Evolutionary conservation across 495 filamentous ascomycete genomes (phyloP).

Genomic region (Penicillium salamii): DNA sequence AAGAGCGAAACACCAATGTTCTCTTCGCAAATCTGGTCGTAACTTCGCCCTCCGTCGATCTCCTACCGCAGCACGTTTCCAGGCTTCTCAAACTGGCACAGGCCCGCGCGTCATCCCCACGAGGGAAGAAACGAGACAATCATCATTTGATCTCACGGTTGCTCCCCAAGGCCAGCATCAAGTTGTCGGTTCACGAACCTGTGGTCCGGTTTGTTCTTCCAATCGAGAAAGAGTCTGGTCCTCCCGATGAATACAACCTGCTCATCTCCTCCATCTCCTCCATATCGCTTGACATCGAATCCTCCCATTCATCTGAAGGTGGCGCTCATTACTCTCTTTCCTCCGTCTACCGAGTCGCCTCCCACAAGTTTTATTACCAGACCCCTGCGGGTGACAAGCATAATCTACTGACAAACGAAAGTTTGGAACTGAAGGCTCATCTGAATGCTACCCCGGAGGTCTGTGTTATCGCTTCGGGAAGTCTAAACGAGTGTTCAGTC

Average conservation of each 20-base stretch:
- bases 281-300: slow-evolving; percentile 87
- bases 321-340: slow-evolving; percentile 83
- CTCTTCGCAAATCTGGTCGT: slow-evolving; percentile 93
- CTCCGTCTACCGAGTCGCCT: slow-evolving; percentile 76
- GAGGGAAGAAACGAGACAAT: slow-evolving; percentile 41
- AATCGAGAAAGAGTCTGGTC: slow-evolving; percentile 58
- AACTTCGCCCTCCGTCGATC: slow-evolving; percentile 90
- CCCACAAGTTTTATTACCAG: slow-evolving; percentile 94
- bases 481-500: slow-evolving; percentile 79
- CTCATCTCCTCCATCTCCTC: slow-evolving; percentile 93
- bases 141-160: slow-evolving; percentile 83
- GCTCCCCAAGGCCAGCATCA: slow-evolving; percentile 90
- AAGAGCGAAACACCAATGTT: slow-evolving; percentile 92
- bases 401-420: slow-evolving; percentile 80
- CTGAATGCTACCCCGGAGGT: slow-evolving; percentile 83
- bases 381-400: slow-evolving; percentile 77
- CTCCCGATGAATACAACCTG: slow-evolving; percentile 75
- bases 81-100: slow-evolving; percentile 74
- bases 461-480: slow-evolving; percentile 73
- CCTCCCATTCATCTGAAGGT: slow-evolving; percentile 83
- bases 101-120: slow-evolving; percentile 49
- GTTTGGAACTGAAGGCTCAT: slow-evolving; percentile 79
- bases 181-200: slow-evolving; percentile 93
- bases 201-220: slow-evolving; percentile 87
- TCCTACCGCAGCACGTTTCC: slow-evolving; percentile 92